phyloP scores from a whole-genome alignment of 2,329 filamentous ascomycete genomes.

The Atkinsonella texensis region DNA sequence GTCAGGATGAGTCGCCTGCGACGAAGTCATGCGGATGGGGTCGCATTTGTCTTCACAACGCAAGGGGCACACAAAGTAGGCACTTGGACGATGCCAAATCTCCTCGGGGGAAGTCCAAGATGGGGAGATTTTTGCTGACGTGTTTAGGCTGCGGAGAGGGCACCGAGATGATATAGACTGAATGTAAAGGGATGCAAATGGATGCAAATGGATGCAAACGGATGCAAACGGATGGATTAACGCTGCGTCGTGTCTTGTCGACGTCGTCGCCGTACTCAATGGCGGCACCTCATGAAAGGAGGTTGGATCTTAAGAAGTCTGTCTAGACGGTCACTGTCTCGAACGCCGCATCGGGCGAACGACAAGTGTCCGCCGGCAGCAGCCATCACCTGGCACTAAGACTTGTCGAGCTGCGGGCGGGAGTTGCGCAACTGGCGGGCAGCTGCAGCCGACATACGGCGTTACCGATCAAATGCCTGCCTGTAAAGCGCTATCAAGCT shows the following conservation, averaged over 20 bases:
- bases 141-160: too few species aligned
- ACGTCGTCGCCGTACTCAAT: background rate
- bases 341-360: slow-evolving; percentile 1
- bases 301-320: background rate
- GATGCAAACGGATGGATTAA: background rate
- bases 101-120: too few species aligned
- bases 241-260: too few species aligned
- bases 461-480: too few species aligned
- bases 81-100: too few species aligned
- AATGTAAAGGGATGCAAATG: too few species aligned
- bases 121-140: too few species aligned
- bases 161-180: too few species aligned
- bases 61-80: background rate
- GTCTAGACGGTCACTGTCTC: background rate
- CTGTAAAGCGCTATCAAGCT: too few species aligned
- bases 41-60: slow-evolving; percentile 2
- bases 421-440: background rate
- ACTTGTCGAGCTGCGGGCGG: too few species aligned
- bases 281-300: background rate
- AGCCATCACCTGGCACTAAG: background rate
- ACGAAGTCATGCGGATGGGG: slow-evolving; percentile 1
- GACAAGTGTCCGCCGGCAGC: slow-evolving; percentile 1
- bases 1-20: background rate
- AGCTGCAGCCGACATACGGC: background rate
- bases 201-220: too few species aligned